Conservation (phyloP, 2,329 filamentous ascomycete genomes). For the Colletotrichum trifolii region DNA sequence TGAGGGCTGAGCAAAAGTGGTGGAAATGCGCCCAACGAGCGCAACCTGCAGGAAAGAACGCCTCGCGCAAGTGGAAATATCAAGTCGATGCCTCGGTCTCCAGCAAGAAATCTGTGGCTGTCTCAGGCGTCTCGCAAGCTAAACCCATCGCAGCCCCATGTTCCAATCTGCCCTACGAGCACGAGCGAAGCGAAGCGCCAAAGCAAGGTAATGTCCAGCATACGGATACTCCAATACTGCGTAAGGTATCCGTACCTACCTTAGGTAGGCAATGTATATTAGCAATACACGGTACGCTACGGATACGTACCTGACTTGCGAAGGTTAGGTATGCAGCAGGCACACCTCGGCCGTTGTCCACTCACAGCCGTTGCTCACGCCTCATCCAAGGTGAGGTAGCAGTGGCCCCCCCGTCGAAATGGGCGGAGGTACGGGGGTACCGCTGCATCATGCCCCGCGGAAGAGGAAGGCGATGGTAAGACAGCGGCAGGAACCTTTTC, state of each 20-base stretch:
- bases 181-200: not conserved
- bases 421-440: not conserved
- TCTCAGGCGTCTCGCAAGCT: constrained; percentile 14
- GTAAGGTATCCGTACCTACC: too few relatives aligned
- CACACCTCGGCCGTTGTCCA: not conserved
- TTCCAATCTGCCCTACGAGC: constrained; percentile 29
- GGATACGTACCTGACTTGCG: too few relatives aligned
- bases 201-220: too few relatives aligned
- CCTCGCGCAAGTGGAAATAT: constrained; percentile 30
- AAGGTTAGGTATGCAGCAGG: too few relatives aligned
- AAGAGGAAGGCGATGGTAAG: constrained; percentile 1
- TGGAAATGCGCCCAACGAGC: constrained; percentile 29
- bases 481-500: constrained; percentile 3
- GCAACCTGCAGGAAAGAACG: constrained; percentile 16
- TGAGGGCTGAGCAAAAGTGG: constrained; percentile 7
- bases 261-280: too few relatives aligned
- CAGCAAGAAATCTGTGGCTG: not conserved
- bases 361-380: constrained; percentile 8
- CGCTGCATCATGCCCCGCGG: constrained; percentile 13
- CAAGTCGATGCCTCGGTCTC: constrained; percentile 13
- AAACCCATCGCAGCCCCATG: constrained; percentile 1
- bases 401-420: constrained; percentile 4
- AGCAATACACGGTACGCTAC: too few relatives aligned
- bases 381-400: not conserved
- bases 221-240: too few relatives aligned